phyloP scores from a whole-genome alignment of 495 filamentous ascomycete species.

The Sporormia fimetaria region DNA sequence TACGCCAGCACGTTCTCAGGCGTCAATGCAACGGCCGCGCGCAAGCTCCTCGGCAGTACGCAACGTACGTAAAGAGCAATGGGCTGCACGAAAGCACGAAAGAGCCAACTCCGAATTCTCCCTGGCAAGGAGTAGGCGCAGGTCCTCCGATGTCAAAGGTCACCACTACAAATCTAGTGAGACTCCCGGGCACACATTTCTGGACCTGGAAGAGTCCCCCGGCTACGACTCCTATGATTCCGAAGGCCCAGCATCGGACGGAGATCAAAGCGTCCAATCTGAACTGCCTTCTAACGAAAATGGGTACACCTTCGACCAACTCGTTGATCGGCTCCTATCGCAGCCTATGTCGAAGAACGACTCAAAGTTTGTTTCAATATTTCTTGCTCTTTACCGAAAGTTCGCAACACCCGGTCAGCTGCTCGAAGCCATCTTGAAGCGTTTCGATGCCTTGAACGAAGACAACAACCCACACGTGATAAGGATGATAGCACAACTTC shows the following conservation, averaged over 20 bases:
- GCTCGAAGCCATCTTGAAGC: conserved; percentile 57
- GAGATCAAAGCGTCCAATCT: conserved; percentile 17
- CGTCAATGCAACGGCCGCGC: conserved; percentile 22
- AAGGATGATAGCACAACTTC: conserved; percentile 65
- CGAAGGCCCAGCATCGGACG: conserved; percentile 14
- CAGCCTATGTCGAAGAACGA: conserved; percentile 76
- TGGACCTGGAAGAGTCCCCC: conserved; percentile 32
- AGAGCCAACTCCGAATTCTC: conserved; percentile 34
- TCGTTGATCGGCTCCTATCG: conserved; percentile 74
- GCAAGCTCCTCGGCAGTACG: conserved; percentile 32
- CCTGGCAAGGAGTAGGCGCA: conserved; percentile 12
- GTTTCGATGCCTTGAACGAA: conserved; percentile 52
- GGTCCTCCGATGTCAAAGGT: conserved; percentile 11
- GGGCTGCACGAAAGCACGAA: conserved; percentile 25
- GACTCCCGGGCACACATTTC: conserved; percentile 25
- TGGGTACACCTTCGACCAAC: conserved; percentile 60
- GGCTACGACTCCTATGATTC: conserved; percentile 25
- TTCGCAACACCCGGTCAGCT: conserved; percentile 74
- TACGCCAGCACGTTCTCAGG: conserved; percentile 18
- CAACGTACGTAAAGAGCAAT: conserved; percentile 23
- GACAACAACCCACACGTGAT: conserved; percentile 48
- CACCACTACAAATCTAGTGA: conserved; percentile 23
- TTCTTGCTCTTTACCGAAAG: conserved; percentile 89
- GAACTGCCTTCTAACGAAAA: conserved; percentile 24
- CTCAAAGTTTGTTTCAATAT: conserved; percentile 71